These are phyloP conservation scores for Vitis cinerea DNA, from an alignment of 164 flowering plant genomes.

Conservation along the genomic window DNA sequence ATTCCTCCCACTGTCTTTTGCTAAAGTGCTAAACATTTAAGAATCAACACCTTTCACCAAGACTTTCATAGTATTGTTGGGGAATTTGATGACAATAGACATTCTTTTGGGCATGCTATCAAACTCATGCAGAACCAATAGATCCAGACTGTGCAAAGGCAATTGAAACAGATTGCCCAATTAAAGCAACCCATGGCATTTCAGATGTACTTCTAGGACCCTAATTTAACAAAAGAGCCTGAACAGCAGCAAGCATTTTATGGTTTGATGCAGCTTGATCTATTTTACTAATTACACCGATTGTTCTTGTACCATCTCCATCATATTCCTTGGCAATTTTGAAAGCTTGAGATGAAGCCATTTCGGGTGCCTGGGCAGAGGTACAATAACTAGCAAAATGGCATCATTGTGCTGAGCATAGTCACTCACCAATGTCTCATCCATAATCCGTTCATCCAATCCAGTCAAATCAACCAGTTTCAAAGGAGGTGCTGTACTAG, in stretches of 20 bases:
- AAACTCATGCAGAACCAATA: constrained; percentile 75
- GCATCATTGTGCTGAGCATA: constrained; percentile 91
- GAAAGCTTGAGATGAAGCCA: constrained; percentile 80
- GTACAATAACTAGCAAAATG: constrained; percentile 74
- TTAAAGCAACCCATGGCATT: constrained; percentile 94
- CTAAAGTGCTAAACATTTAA: too few relatives aligned
- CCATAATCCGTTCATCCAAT: constrained; percentile 84
- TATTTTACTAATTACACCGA: constrained; percentile 95
- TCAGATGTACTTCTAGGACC: constrained; percentile 94
- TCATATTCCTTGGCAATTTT: constrained; percentile 85
- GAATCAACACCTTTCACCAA: too few relatives aligned
- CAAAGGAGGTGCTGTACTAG: constrained; percentile 92
- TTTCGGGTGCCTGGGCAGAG: constrained; percentile 93
- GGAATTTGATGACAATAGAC: too few relatives aligned
- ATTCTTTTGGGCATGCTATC: too few relatives aligned
- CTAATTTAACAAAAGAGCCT: constrained; percentile 82
- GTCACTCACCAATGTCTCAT: constrained; percentile 71
- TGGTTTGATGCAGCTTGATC: constrained; percentile 89
- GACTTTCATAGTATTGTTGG: too few relatives aligned
- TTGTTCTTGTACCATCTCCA: constrained; percentile 90
- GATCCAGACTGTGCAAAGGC: constrained; percentile 90
- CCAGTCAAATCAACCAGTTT: constrained; percentile 96
- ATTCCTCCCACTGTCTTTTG: too few relatives aligned
- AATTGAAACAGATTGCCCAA: constrained; percentile 96
- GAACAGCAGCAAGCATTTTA: constrained; percentile 94